phyloP scores from a whole-genome alignment of 495 filamentous ascomycete genomes.

The Astrocystis sublimbata region DNA sequence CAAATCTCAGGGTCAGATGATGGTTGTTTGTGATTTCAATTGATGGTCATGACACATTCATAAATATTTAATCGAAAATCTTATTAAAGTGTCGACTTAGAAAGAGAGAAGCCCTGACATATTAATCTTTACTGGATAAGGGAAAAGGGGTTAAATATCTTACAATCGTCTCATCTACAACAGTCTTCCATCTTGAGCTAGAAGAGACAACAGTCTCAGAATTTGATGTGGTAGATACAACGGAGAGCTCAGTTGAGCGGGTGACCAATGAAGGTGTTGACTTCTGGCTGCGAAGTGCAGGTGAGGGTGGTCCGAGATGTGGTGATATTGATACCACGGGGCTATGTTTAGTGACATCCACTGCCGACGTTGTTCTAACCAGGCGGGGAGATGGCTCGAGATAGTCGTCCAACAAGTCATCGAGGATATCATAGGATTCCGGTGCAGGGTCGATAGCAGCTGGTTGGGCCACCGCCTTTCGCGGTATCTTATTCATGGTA shows the following conservation, averaged over 20 bases:
- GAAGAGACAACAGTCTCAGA: neutral
- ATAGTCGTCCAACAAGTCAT: constrained; percentile 31
- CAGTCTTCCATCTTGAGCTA: constrained; percentile 42
- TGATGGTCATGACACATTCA: neutral
- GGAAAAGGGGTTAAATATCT: neutral
- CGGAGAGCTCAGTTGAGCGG: constrained; percentile 26
- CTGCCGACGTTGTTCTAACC: constrained; percentile 2
- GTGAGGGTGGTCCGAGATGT: neutral
- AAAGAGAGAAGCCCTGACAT: no score
- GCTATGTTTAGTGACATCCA: constrained; percentile 4
- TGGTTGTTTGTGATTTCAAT: neutral
- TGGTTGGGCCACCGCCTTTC: constrained; percentile 5
- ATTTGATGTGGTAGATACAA: constrained; percentile 1
- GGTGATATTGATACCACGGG: neutral
- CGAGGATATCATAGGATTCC: constrained; percentile 20
- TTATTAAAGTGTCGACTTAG: no score
- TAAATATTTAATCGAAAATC: no score
- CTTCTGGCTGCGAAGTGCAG: neutral
- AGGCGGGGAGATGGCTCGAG: constrained; percentile 19
- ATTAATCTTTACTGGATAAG: no score
- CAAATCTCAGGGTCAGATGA: neutral
- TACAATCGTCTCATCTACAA: constrained; percentile 53
- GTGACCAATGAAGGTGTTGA: constrained; percentile 14
- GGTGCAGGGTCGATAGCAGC: neutral
- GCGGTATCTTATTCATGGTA: neutral